Base-by-base conservation (phyloP, 2,329 filamentous ascomycete species). In the Anisogramma anomala region DNA sequence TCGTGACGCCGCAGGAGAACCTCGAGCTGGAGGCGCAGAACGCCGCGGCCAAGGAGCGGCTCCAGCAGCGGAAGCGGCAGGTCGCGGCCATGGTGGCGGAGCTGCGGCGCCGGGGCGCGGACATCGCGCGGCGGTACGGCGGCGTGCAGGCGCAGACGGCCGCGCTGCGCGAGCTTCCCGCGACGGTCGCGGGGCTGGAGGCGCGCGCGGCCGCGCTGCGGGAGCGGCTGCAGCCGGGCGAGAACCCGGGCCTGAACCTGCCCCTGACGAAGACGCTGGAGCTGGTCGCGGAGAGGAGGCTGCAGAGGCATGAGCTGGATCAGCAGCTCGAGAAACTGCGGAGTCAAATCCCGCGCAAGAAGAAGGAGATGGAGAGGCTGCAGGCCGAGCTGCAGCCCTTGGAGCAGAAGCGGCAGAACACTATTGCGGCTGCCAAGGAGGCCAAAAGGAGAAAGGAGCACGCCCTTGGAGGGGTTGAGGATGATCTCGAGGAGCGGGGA, bases 1-100 rank as follows among this genome's bases (percentile, higher is more conserved):
- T 96, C 33, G 84, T 94, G 43, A 81, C 81, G 30, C 76, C 80
- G 32, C 74, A 79, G 52, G 88, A 96, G 56, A 96, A 95, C 57
- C 66, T 81, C 35, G 78, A 80, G 43, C 64, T 94, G 18, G 85
- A 91, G 56, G 68, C 62, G 50, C 68, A 72, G 42, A 79, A 85
- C 46, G 66, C 85, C 13, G 70, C 69, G 3, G 73, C 75, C 42
- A 96, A 96, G 59, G 76, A 76, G 13, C 72, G 75, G 36, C 70
- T 96, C 25, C 86, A 91, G 58, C 72, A 74, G 31, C 78, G 84
- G 53, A 96, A 96, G 63, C 69, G 73, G 13, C 81, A 88, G 46
- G 85, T 94, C 2, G 75, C 77, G 9, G 70, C 74, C 30, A 74
- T 89, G 66, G 77, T 93, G 13, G 63, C 68, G 17, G 78, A 82